Evolutionary conservation across 352 stramenopile genomes (phyloP).

Genomic region (Thraustochytrium striatum): DNA sequence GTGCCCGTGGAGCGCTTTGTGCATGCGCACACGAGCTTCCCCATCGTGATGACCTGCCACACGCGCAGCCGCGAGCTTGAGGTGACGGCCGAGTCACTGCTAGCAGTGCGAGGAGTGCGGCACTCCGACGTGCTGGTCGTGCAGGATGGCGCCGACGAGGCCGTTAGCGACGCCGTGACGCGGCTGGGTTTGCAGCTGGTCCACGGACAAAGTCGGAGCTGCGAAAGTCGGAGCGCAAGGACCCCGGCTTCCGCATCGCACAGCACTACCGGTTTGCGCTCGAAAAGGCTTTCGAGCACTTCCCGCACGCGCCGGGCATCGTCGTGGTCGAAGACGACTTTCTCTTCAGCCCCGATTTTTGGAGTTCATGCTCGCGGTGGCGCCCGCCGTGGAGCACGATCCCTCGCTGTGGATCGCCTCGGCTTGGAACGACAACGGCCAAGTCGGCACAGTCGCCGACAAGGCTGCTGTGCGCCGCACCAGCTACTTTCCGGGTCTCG

Average conservation of each 20-base stretch:
- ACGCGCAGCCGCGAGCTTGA: constrained; percentile 24
- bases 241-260: constrained; percentile 38
- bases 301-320: constrained; percentile 41
- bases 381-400: constrained; percentile 51
- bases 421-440: constrained; percentile 65
- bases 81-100: constrained; percentile 43
- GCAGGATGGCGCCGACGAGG: constrained; percentile 39
- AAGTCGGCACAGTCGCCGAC: constrained; percentile 51
- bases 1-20: background rate
- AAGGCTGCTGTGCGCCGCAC: constrained; percentile 54
- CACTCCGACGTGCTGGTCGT: constrained; percentile 46
- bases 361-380: constrained; percentile 49
- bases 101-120: constrained; percentile 11
- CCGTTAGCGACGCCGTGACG: background rate
- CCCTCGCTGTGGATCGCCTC: constrained; percentile 53
- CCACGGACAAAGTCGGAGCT: background rate
- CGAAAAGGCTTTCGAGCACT: constrained; percentile 12
- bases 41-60: constrained; percentile 48
- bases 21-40: constrained; percentile 4
- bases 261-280: constrained; percentile 52
- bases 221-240: background rate
- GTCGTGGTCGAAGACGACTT: constrained; percentile 54
- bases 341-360: constrained; percentile 51
- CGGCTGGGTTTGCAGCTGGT: background rate
- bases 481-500: constrained; percentile 62